Base-by-base conservation (phyloP, 495 filamentous ascomycete genomes). In the Paragyromitra xinjiangensis region DNA sequence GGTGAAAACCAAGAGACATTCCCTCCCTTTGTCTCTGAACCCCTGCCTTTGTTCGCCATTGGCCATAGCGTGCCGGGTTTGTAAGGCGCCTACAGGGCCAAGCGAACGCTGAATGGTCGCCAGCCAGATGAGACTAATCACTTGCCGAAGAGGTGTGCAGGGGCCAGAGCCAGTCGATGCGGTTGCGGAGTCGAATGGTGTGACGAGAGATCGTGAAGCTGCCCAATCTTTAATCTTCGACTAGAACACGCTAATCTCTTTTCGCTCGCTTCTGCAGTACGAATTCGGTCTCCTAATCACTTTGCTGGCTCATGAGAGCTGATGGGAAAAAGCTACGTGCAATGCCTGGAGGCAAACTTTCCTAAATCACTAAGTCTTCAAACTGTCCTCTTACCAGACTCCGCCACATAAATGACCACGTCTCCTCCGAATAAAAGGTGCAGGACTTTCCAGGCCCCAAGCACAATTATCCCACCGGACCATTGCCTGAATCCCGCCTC, bases 51-150 rank as follows among this genome's bases (percentile, higher is more conserved):
- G 16, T 12, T 34, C 24, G 48, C 40, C 22, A 77, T 77, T 77
- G 74, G 74, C 74, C 74, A 64, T 48, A 66, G 51, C 53, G 50
- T 40, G 48, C 73, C 70, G 45, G 72, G 56, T 8, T 34, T 16
- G 44, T 22, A 61, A 55, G 58, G 73, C 73, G 73, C 67, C 59
- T 58, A 66, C 74, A 73, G 42, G 68, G 73, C 37, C 63, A 73
- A 73, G 71, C 71, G 71, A 73, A 63, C 39, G 59, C 48, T 64
- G 39, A 50, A 37, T 76, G 73, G 73, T 14, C 22, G 37, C 22
- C 67, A 42, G 45, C 34, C 37, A 65, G 73, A 72, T 76, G 69
- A 73, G 51, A 77, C 70, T 73, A 73, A 66, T 58, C 61, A 77
- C 34, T 66, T 77, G 69, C 74, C 74, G 69, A 44, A 40, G 29